Percentiles rank a stretch among this genome's conserved stretches.
Evolutionary conservation across 305 asterid genomes (phyloP).

Genomic region (Salvia sclarea): DNA sequence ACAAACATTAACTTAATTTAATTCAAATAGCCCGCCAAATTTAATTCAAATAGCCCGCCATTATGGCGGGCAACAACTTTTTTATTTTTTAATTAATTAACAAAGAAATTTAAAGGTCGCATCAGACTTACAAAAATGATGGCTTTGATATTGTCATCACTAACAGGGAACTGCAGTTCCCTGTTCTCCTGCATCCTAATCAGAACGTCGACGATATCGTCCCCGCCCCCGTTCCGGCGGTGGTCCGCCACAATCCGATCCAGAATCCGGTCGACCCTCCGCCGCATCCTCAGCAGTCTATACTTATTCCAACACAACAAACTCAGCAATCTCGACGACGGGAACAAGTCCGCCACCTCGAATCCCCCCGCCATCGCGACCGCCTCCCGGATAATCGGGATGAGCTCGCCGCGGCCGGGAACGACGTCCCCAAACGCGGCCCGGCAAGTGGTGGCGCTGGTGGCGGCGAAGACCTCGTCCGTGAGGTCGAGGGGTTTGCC

Average conservation of each 20-base stretch:
- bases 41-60: too few species aligned
- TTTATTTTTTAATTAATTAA: too few species aligned
- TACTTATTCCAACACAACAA: conserved; percentile 11
- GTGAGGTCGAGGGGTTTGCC: conserved; percentile 14
- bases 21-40: too few species aligned
- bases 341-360: conserved; percentile 36
- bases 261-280: conserved; percentile 23
- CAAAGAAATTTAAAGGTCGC: too few species aligned
- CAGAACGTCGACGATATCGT: conserved; percentile 33
- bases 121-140: conserved; percentile 31
- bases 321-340: conserved; percentile 24
- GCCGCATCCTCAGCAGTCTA: conserved; percentile 28
- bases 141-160: conserved; percentile 30
- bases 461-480: conserved; percentile 12
- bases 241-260: conserved; percentile 32
- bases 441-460: conserved; percentile 26
- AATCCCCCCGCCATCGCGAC: conserved; percentile 29
- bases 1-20: too few species aligned
- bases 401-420: conserved; percentile 21
- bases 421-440: conserved; percentile 31
- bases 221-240: conserved; percentile 25
- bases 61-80: too few species aligned
- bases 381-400: conserved; percentile 19
- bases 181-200: conserved; percentile 27
- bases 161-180: conserved; percentile 24